Evolutionary conservation across 225 moss, liverwort and hornwort genomes (phyloP).

Genomic region (Takakia lepidozioides): DNA sequence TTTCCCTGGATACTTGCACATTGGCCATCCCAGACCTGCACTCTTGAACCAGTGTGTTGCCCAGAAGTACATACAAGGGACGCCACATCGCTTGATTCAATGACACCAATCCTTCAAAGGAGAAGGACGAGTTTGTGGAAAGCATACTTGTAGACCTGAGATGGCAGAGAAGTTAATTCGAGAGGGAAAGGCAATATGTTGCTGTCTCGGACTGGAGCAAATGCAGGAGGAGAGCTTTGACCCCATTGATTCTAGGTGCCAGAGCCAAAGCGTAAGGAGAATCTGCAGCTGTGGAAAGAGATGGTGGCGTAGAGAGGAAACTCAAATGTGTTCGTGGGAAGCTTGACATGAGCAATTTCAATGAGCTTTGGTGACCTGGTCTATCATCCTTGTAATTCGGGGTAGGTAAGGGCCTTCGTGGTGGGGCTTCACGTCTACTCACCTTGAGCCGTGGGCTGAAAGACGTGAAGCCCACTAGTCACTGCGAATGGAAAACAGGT

Average conservation of each 20-base stretch:
- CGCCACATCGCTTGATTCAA: conserved; percentile 80
- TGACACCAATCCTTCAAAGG: conserved; percentile 83
- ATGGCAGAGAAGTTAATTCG: conserved; percentile 82
- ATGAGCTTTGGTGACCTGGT: conserved; percentile 85
- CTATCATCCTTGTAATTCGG: conserved; percentile 84
- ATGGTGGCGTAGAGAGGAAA: conserved; percentile 44
- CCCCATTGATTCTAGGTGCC: conserved; percentile 58
- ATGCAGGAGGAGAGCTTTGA: conserved; percentile 89
- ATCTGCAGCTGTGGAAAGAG: conserved; percentile 69
- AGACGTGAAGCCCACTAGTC: no score
- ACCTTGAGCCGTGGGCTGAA: no score
- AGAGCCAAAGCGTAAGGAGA: conserved; percentile 59
- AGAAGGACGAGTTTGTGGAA: conserved; percentile 84
- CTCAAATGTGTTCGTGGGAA: conserved; percentile 67
- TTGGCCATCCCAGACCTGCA: conserved; percentile 92
- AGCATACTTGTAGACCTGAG: conserved; percentile 73
- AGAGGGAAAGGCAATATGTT: conserved; percentile 80
- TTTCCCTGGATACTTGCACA: conserved; percentile 91
- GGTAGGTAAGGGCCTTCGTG: no score
- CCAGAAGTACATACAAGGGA: conserved; percentile 75
- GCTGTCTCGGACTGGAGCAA: conserved; percentile 82
- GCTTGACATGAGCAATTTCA: conserved; percentile 77
- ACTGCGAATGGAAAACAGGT: no score
- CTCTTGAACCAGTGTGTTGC: conserved; percentile 83
- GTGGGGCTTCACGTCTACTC: no score